Evolutionary conservation across 345 rosid species (phyloP), one percentile per base, ranked within the genome.

Genomic region (Psidium friedrichsthalianum): DNA sequence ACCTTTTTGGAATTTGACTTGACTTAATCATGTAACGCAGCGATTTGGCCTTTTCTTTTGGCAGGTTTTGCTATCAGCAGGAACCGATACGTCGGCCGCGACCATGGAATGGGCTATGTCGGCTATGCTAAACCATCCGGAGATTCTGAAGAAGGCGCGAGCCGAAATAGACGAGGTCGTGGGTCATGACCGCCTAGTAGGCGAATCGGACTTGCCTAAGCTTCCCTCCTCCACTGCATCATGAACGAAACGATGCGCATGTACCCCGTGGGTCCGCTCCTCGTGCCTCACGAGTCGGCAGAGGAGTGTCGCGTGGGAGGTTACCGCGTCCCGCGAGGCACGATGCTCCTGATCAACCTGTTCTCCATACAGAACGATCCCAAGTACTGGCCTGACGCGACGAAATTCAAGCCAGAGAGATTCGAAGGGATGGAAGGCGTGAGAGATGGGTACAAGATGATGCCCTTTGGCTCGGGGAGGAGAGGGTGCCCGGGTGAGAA

Each of bases 401-500:
- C 32, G 15, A 49, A 83, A 32, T 93, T 94, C 86, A 88, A 82
- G 83, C 98, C 96, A 1, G 95, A 91, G 83, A 91, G 96, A 83
- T 94, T 94, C 84, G 86, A 83, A 51, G 89, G 87, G 0, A 25
- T 74, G 51, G 87, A 87, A 29, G 95, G 93, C n/a, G 87, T 22
- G 20, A 85, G 85, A 82, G 92, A 91, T 47, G 94, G 92, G 52
- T 89, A 87, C 87, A 89, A 27, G 86, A 86, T 87, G 40, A 88
- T 93, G 90, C 91, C 95, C 3, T 93, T 94, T 64, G 94, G 95
- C 15, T 86, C 88, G 8, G 95, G 98, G 21, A 89, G 98, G 84
- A 92, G 94, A 47, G 86, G 91, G 8, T 94, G 96, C 84, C 95
- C 96, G 0, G 96, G 95, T 1, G 95, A 93, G 12, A 90, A 88